Evolutionary conservation across 1,284 basidiomycete species (phyloP).

Genomic region (Phlebopus sp.): DNA sequence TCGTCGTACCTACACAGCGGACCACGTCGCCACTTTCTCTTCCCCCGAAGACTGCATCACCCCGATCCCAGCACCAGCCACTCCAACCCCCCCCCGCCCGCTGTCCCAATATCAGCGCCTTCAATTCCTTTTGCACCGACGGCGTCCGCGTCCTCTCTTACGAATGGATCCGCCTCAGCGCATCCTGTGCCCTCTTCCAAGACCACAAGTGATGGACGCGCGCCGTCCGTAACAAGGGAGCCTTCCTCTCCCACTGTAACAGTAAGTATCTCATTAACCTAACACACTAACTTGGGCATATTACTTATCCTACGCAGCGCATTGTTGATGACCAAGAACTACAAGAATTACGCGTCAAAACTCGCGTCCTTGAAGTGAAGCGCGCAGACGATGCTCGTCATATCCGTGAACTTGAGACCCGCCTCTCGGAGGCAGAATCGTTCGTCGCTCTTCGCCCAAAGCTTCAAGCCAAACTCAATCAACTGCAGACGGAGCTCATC

Average conservation of each 20-base stretch:
- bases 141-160: conserved; percentile 16
- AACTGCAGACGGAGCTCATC: conserved; percentile 75
- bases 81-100: conserved; percentile 15
- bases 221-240: conserved; percentile 21
- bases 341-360: conserved; percentile 82
- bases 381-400: conserved; percentile 83
- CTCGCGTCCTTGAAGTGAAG: conserved; percentile 83
- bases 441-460: conserved; percentile 87
- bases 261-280: conserved; percentile 22
- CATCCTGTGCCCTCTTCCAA: conserved; percentile 7
- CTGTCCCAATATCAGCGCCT: conserved; percentile 6
- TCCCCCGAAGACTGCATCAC: conserved; percentile 17
- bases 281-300: conserved; percentile 26
- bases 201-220: conserved; percentile 14
- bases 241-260: conserved; percentile 25
- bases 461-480: conserved; percentile 82
- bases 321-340: conserved; percentile 51
- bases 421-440: conserved; percentile 79
- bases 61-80: conserved; percentile 15
- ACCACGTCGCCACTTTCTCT: conserved; percentile 9
- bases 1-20: conserved; percentile 8
- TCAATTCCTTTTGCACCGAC: conserved; percentile 15
- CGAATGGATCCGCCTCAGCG: conserved; percentile 5
- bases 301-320: conserved; percentile 18
- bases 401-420: conserved; percentile 82